Evolutionary conservation across 2,329 filamentous ascomycete genomes (phyloP).

Genomic region (Calonectria montana): DNA sequence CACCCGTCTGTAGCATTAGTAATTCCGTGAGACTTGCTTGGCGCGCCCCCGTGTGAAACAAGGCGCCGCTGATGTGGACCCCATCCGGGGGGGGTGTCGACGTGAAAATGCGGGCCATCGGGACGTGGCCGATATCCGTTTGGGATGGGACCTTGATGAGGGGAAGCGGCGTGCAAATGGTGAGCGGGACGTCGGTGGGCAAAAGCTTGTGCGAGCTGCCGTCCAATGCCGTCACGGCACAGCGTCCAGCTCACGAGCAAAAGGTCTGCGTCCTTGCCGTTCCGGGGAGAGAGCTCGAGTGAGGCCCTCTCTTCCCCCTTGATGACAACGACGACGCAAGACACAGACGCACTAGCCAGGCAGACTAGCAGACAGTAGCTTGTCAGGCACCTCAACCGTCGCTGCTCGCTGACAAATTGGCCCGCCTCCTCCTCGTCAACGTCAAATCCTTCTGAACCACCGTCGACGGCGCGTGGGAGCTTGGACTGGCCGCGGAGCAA

Average conservation of each 20-base stretch:
- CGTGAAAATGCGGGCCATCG: slow-evolving; percentile 8
- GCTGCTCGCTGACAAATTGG: slow-evolving; percentile 8
- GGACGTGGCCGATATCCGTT: slow-evolving; percentile 16
- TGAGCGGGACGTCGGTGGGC: neutral
- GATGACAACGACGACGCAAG: neutral
- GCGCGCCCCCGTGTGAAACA: neutral
- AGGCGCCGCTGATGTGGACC: slow-evolving; percentile 1
- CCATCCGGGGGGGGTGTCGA: neutral
- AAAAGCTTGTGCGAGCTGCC: neutral
- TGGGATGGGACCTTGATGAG: neutral
- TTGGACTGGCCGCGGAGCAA: neutral
- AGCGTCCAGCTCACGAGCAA: neutral
- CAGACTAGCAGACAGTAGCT: too few relatives aligned
- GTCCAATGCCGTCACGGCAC: neutral
- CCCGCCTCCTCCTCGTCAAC: too few relatives aligned
- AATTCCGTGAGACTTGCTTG: neutral
- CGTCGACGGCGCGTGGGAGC: neutral
- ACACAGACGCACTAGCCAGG: too few relatives aligned
- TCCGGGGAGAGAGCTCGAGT: neutral
- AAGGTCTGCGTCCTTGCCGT: neutral
- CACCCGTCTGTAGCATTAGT: slow-evolving; percentile 3
- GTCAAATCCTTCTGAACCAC: neutral
- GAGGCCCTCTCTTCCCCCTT: neutral
- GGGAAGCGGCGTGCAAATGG: neutral
- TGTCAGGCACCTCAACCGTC: too few relatives aligned